These are phyloP conservation scores for Rhizopus microsporus DNA, from an alignment of 371 early-diverging fungal species.

Conservation along the genomic window DNA sequence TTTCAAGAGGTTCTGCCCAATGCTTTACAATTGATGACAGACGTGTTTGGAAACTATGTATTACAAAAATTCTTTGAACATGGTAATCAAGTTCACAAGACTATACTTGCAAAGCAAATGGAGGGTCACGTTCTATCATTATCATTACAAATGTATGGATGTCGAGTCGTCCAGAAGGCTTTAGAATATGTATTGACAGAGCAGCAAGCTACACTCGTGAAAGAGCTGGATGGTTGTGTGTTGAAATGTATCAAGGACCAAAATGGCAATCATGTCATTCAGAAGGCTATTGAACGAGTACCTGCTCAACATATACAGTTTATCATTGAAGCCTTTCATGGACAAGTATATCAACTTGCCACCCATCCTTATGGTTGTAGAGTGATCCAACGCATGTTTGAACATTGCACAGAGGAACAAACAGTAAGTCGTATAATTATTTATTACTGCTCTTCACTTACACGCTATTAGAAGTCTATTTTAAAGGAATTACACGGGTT, in stretches of 20 bases:
- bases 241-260: slow-evolving; percentile 98
- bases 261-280: slow-evolving; percentile 99
- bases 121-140: slow-evolving; percentile 90
- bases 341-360: slow-evolving; percentile 93
- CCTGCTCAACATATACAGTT: slow-evolving; percentile 90
- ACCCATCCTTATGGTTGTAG: slow-evolving; percentile 99
- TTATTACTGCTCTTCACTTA: too few species aligned
- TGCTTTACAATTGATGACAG: slow-evolving; percentile 94
- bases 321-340: slow-evolving; percentile 97
- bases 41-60: slow-evolving; percentile 99
- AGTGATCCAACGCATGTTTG: slow-evolving; percentile 99
- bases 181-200: slow-evolving; percentile 90
- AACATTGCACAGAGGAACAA: slow-evolving; percentile 89
- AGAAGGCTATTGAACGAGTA: slow-evolving; percentile 99
- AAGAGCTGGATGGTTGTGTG: slow-evolving; percentile 92
- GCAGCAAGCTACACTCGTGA: slow-evolving; percentile 87
- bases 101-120: slow-evolving; percentile 87
- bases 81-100: slow-evolving; percentile 88
- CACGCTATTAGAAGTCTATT: slow-evolving; percentile 37
- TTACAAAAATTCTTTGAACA: slow-evolving; percentile 99
- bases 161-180: slow-evolving; percentile 99
- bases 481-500: slow-evolving; percentile 92
- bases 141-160: slow-evolving; percentile 99
- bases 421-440: slow-evolving; percentile 24
- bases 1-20: slow-evolving; percentile 95